Base-by-base conservation (phyloP, 495 filamentous ascomycete genomes). In the Durotheca rogersii region DNA sequence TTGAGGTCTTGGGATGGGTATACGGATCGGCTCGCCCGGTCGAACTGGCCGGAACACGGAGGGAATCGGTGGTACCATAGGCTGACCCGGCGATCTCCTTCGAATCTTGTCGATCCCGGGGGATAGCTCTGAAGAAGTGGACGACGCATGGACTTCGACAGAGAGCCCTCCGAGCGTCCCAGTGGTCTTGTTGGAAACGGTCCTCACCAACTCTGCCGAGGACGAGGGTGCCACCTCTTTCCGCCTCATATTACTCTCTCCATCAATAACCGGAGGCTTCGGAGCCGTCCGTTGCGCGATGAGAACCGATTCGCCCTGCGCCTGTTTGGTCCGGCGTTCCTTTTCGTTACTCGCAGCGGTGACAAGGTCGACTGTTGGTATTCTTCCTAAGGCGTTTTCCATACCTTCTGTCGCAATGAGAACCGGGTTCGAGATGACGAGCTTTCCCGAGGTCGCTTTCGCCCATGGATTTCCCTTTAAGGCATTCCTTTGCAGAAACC, bases 351-450 rank as follows among this genome's bases (percentile, higher is more conserved):
- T 51, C 2, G 72, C 76, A 25, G 78, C 78, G 1, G 70, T 69
- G 30, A 67, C 58, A 31, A 81, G 51, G 38, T 73, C 75, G 33
- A 79, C 66, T 10, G 74, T 74, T 11, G 67, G 51, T 47, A 77
- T 75, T 53, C 68, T 68, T 55, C 66, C 66, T 38, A 79, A 50
- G 9, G 72, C 63, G 41, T 74, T 70, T 20, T 56, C 55, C 44
- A 41, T 50, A 23, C 64, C 64, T 31, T 68, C 60, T n/a, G 64
- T 57, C 47, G 71, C 61, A 5, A 47, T 35, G 29, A 76, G 45
- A 39, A 81, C 65, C 17, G 78, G 78, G n/a, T 70, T 66, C 16
- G 77, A 74, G 37, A 81, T 81, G 7, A 61, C 52, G 5, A 77
- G 43, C 35, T 67, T 78, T 30, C 64, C 66, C 30, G 56, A 53